Evolutionary conservation across 2,329 filamentous ascomycete genomes (phyloP).

Genomic region (Ascochyta pisi): DNA sequence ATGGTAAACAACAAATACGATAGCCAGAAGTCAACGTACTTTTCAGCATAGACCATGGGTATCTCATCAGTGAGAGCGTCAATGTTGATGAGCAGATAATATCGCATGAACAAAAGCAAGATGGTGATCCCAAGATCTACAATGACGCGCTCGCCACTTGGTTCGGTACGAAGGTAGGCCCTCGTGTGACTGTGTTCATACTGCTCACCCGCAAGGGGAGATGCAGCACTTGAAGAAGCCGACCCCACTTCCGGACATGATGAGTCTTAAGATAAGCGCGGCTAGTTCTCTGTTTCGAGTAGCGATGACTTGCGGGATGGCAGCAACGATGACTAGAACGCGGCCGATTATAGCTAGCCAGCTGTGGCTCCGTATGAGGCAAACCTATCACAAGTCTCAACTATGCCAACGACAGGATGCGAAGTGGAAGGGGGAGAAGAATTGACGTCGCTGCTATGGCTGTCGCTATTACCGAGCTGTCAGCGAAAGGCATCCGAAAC

Average conservation of each 20-base stretch:
- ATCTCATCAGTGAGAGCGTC: conserved; percentile 69
- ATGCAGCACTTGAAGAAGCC: conserved; percentile 51
- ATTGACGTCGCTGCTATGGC: too few relatives aligned
- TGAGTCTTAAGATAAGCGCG: conserved; percentile 57
- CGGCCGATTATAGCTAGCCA: conserved; percentile 63
- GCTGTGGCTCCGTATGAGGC: conserved; percentile 43
- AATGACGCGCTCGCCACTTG: conserved; percentile 69
- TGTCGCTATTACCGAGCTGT: too few relatives aligned
- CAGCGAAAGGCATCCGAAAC: too few relatives aligned
- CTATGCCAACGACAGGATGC: conserved; percentile 31
- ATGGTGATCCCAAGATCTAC: conserved; percentile 72
- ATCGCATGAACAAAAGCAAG: conserved; percentile 70
- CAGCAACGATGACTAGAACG: conserved; percentile 60
- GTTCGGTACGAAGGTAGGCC: conserved; percentile 58
- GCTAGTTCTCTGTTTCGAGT: conserved; percentile 51
- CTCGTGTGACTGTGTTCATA: conserved; percentile 62
- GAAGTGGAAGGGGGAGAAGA: too few relatives aligned
- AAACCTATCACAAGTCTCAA: conserved; percentile 42
- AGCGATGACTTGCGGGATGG: conserved; percentile 55
- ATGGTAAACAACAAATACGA: conserved; percentile 70
- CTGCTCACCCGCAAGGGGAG: conserved; percentile 72
- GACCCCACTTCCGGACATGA: conserved; percentile 53
- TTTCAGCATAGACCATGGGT: conserved; percentile 74
- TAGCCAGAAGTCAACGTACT: conserved; percentile 77
- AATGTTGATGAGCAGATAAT: conserved; percentile 75